Percentiles rank a stretch among this genome's conserved stretches.
Evolutionary conservation across 2,329 filamentous ascomycete species (phyloP).

Genomic region (Ophiostoma piceae): DNA sequence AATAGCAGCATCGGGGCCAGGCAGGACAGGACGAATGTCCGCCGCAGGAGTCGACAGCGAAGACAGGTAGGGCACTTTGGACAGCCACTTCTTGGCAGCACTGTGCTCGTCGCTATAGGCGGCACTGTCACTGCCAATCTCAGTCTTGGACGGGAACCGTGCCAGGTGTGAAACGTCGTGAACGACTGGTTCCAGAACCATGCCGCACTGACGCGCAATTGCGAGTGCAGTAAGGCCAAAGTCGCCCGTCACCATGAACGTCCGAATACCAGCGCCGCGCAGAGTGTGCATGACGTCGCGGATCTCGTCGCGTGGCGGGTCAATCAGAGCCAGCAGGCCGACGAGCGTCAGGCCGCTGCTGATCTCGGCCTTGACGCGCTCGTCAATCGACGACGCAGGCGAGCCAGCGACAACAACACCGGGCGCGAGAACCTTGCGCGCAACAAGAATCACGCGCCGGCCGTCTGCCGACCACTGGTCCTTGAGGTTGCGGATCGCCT

Average conservation of each 20-base stretch:
- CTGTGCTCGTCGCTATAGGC: slow-evolving; percentile 33
- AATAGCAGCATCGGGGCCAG: slow-evolving; percentile 40
- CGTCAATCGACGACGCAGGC: slow-evolving; percentile 43
- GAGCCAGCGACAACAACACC: slow-evolving; percentile 37
- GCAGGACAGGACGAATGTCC: not conserved
- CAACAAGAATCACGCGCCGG: slow-evolving; percentile 62
- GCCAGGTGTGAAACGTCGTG: not conserved
- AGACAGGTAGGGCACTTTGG: not conserved
- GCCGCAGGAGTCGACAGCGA: not conserved
- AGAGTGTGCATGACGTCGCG: slow-evolving; percentile 59
- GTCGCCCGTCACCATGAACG: slow-evolving; percentile 79
- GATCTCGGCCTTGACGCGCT: slow-evolving; percentile 39
- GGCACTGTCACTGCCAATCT: not conserved
- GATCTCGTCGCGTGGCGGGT: slow-evolving; percentile 70
- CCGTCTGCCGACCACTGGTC: slow-evolving; percentile 64
- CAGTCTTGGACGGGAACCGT: not conserved
- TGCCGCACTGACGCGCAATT: slow-evolving; percentile 55
- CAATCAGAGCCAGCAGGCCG: slow-evolving; percentile 71
- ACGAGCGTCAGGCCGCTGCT: slow-evolving; percentile 60
- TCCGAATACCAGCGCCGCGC: slow-evolving; percentile 63
- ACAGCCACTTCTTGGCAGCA: slow-evolving; percentile 38
- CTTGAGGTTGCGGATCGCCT: slow-evolving; percentile 41
- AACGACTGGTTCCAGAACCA: slow-evolving; percentile 42
- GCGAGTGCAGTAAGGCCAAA: slow-evolving; percentile 71
- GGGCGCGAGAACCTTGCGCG: slow-evolving; percentile 49